Percentiles rank a stretch among this genome's conserved stretches.
phyloP scores from a whole-genome alignment of 225 moss, liverwort and hornwort species.

The Straminergon stramineum region DNA sequence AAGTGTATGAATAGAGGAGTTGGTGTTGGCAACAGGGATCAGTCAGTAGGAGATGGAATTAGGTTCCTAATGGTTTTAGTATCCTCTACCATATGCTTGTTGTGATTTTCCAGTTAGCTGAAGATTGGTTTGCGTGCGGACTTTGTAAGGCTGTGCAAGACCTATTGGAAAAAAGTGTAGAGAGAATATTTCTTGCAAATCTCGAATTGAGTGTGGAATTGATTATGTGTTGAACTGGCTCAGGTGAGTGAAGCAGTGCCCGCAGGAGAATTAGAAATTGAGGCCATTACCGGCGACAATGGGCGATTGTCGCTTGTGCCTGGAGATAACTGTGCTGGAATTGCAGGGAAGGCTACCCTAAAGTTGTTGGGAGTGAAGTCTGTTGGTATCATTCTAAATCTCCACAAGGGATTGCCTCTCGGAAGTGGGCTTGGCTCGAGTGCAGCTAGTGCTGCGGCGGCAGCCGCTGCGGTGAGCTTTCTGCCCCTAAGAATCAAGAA shows the following conservation, averaged over 20 bases:
- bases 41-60: background rate
- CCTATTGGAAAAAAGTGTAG: background rate
- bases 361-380: conserved; percentile 71
- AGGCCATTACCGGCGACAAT: conserved; percentile 72
- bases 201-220: background rate
- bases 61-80: background rate
- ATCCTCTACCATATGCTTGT: background rate
- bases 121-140: background rate
- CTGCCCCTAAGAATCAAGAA: background rate
- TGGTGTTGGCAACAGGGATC: background rate
- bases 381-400: conserved; percentile 64
- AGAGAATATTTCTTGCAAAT: background rate
- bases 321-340: conserved; percentile 82
- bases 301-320: conserved; percentile 70
- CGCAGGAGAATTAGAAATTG: conserved; percentile 63
- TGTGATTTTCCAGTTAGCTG: background rate
- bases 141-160: background rate
- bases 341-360: conserved; percentile 90
- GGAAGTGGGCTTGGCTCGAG: conserved; percentile 99
- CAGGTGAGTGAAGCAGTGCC: conserved; percentile 77
- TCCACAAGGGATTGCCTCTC: conserved; percentile 91
- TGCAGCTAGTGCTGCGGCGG: conserved; percentile 97
- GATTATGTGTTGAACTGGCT: background rate
- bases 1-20: background rate
- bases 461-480: conserved; percentile 77